Conservation (phyloP, 805 yeast species). For the Starmerella khaoyaiensis region DNA sequence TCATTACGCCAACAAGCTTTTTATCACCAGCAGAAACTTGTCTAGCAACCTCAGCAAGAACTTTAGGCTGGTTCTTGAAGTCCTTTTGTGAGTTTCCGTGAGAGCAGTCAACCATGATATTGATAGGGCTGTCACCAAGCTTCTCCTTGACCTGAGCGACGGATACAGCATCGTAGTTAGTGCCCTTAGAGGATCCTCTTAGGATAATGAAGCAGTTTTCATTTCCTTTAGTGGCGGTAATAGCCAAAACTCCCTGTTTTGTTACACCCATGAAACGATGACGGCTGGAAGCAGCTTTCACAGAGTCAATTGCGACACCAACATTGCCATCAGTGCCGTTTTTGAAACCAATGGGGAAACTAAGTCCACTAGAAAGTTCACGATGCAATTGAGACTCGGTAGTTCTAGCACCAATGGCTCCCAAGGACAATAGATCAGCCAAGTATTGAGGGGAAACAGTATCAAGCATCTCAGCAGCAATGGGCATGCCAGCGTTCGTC, state of each 20-base stretch:
- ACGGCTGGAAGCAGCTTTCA: constrained; percentile 76
- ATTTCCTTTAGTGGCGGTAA: constrained; percentile 91
- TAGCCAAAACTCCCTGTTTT: constrained; percentile 92
- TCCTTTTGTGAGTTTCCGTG: constrained; percentile 95
- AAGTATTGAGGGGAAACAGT: constrained; percentile 94
- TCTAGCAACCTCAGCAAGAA: constrained; percentile 65
- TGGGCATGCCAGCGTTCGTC: constrained; percentile 71
- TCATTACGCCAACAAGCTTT: constrained; percentile 82
- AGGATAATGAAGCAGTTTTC: constrained; percentile 85
- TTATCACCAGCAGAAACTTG: constrained; percentile 76
- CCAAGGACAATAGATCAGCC: constrained; percentile 79
- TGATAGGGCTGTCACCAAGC: constrained; percentile 38
- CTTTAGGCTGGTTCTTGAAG: constrained; percentile 89
- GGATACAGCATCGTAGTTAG: constrained; percentile 78
- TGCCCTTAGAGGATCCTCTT: constrained; percentile 91
- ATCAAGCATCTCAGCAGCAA: constrained; percentile 96
- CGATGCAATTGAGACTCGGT: constrained; percentile 97
- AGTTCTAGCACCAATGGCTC: constrained; percentile 98
- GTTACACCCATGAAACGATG: constrained; percentile 97
- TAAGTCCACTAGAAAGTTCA: constrained; percentile 91
- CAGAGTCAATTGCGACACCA: constrained; percentile 88
- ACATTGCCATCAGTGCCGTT: constrained; percentile 96
- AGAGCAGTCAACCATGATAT: constrained; percentile 90
- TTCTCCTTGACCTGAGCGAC: constrained; percentile 61
- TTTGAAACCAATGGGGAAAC: constrained; percentile 98